Base-by-base conservation (phyloP, 2,329 filamentous ascomycete genomes). In the Apiospora aurea region DNA sequence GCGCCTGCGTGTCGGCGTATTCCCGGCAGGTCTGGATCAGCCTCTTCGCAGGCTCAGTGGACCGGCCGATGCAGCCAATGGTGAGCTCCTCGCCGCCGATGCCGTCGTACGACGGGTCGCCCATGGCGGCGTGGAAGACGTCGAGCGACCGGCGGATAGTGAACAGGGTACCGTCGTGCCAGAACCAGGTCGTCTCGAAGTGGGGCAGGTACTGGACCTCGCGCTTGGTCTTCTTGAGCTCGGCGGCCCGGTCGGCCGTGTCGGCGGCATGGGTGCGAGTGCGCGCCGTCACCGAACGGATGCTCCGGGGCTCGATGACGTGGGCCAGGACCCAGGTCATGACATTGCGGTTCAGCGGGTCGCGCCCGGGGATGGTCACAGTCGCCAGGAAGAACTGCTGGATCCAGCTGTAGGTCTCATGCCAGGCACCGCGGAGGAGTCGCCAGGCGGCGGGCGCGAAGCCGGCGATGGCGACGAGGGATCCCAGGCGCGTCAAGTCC, bases 61-160 rank as follows among this genome's bases (percentile, higher is more conserved):
- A 88, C 72, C 86, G 83, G 14, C 86, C 86, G 26, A 88, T 81
- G 72, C 85, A 87, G 78, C 84, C 86, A 43, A 88, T 77, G 0
- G 82, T 84, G 49, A 87, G 80, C 64, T 86, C 84, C 74, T 86
- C 83, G 16, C 83, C 84, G 4, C 84, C 83, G 24, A 85, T 79
- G 10, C 85, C 85, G 57, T 86, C 83, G 70, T 84, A 84, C n/a
- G 78, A 81, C 10, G 84, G 83, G 67, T 86, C 83, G 14, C 79
- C 68, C 71, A 85, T 77, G 44, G 78, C 70, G 64, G 80, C 77
- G 46, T 78, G 78, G 64, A 82, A 84, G 74, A 80, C 80, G 8
- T 83, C 81, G 46, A 83, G 76, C 4, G 83, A 81, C 13, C 86
- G 82, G 1, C 82, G 81, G 14, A 87, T 79, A 6, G 87, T 77